Percentiles rank a stretch among this genome's conserved stretches.
Conservation (phyloP, 1,284 basidiomycete genomes). For the Boletus mariae region DNA sequence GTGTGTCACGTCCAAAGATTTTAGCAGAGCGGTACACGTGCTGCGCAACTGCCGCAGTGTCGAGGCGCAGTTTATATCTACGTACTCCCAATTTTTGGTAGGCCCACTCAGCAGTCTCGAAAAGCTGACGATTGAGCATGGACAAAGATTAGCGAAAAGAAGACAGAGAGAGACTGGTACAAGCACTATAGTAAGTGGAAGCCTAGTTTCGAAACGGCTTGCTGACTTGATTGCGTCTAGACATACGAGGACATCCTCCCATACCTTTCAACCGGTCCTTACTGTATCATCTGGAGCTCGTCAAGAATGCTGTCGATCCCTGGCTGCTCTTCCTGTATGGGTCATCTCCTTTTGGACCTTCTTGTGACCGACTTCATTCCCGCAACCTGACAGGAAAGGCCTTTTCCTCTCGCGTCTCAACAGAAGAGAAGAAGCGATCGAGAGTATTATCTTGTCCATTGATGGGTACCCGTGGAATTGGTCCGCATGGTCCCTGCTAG, state of each 20-base stretch:
- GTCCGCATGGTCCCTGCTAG: conserved; percentile 86
- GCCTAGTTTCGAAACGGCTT: neutral
- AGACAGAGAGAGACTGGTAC: conserved; percentile 67
- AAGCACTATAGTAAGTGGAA: conserved; percentile 60
- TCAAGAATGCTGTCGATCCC: conserved; percentile 65
- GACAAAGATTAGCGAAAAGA: conserved; percentile 60
- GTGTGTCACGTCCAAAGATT: conserved; percentile 79
- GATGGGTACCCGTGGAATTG: conserved; percentile 91
- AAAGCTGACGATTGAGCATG: neutral
- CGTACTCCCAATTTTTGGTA: conserved; percentile 86
- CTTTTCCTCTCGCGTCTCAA: conserved; percentile 77
- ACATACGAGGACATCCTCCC: conserved; percentile 69
- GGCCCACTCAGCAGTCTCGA: conserved; percentile 32
- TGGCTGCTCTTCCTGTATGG: conserved; percentile 81
- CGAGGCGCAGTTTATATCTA: conserved; percentile 73
- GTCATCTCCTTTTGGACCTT: conserved; percentile 1
- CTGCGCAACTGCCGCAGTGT: conserved; percentile 62
- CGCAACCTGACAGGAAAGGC: conserved; percentile 54
- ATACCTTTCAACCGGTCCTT: conserved; percentile 66
- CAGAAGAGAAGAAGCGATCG: conserved; percentile 83
- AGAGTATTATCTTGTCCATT: conserved; percentile 77
- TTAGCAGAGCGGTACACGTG: conserved; percentile 67
- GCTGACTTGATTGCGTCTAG: conserved; percentile 36
- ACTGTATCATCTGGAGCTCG: conserved; percentile 56
- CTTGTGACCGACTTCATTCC: conserved; percentile 7